Percentiles rank a stretch among this genome's conserved stretches.
Conservation (phyloP, 495 filamentous ascomycete genomes). For the Immersiella caudata region DNA sequence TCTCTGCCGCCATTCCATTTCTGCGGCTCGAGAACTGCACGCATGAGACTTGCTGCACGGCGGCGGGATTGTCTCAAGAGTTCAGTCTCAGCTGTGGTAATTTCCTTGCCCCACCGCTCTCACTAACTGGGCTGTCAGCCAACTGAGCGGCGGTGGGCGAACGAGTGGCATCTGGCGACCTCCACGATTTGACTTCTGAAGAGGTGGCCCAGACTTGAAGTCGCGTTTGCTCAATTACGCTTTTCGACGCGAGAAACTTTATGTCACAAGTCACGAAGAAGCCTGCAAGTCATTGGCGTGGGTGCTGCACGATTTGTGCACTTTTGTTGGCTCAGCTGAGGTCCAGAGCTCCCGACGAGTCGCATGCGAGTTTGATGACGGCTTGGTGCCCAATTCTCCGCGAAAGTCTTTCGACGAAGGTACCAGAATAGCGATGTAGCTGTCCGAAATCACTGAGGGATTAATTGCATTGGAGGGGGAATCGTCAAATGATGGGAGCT, state of each 20-base stretch:
- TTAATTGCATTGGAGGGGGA: background rate
- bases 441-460: background rate
- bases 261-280: background rate
- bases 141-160: no score
- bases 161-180: no score
- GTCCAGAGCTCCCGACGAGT: background rate
- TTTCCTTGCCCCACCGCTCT: no score
- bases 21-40: no score
- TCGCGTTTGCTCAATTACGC: background rate
- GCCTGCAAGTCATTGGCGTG: background rate
- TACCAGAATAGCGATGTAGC: background rate
- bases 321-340: background rate
- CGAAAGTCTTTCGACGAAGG: background rate
- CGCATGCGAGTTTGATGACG: background rate
- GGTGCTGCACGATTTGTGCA: background rate
- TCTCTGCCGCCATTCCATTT: no score
- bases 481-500: background rate
- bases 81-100: no score
- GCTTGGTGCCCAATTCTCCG: background rate
- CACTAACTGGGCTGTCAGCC: no score
- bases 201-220: background rate
- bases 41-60: no score
- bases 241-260: background rate
- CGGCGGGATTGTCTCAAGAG: no score
- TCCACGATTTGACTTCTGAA: no score